Percentiles rank a stretch among this genome's conserved stretches.
phyloP scores from a whole-genome alignment of 148 eudicot species.

The Camellia japonica region DNA sequence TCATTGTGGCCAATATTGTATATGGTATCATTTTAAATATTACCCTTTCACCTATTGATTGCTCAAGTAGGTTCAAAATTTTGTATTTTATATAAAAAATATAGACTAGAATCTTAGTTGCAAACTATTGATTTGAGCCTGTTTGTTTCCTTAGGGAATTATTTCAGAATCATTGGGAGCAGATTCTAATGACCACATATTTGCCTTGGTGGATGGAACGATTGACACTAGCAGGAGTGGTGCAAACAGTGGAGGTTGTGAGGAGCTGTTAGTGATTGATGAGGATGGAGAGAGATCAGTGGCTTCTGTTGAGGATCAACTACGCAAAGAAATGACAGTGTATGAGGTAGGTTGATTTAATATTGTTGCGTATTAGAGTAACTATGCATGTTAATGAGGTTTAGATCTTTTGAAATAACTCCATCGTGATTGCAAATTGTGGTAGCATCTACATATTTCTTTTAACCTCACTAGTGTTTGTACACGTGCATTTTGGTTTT shows the following conservation, averaged over 20 bases:
- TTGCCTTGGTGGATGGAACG: slow-evolving; percentile 64
- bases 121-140: background rate
- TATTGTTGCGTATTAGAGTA: background rate
- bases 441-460: slow-evolving; percentile 2
- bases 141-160: slow-evolving; percentile 57
- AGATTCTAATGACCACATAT: slow-evolving; percentile 54
- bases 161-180: slow-evolving; percentile 59
- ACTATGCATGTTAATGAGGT: background rate
- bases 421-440: background rate
- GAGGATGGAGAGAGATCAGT: slow-evolving; percentile 83
- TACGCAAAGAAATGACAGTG: slow-evolving; percentile 88
- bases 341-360: slow-evolving; percentile 63
- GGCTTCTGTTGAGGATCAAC: slow-evolving; percentile 92
- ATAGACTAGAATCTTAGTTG: background rate
- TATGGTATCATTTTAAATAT: background rate
- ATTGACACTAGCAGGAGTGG: slow-evolving; percentile 49
- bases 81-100: background rate
- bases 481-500: background rate
- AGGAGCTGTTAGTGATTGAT: slow-evolving; percentile 76
- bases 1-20: background rate
- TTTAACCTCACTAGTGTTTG: background rate
- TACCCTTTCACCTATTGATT: background rate
- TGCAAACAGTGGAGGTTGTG: slow-evolving; percentile 44
- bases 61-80: background rate
- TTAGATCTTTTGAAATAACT: background rate